Evolutionary conservation across 495 filamentous ascomycete genomes (phyloP).

Genomic region (Chlorociboria aeruginascens): DNA sequence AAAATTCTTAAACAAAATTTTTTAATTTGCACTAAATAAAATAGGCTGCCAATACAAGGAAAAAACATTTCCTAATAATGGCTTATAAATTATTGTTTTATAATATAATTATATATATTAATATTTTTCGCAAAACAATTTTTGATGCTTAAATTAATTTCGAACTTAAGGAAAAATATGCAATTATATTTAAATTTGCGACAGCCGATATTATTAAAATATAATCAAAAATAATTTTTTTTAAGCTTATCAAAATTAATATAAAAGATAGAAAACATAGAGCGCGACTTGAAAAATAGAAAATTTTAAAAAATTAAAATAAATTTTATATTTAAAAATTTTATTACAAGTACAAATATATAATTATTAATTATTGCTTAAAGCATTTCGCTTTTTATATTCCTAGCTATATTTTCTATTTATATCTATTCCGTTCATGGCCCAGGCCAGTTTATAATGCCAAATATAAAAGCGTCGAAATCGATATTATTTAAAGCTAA

Average conservation of each 20-base stretch:
- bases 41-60: no score
- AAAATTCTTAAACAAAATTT: no score
- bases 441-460: slow-evolving; percentile 6
- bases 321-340: slow-evolving; percentile 1
- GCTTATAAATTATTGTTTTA: no score
- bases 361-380: slow-evolving; percentile 4
- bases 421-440: slow-evolving; percentile 1
- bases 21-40: no score
- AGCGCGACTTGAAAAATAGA: slow-evolving; percentile 3
- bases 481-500: slow-evolving; percentile 1
- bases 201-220: slow-evolving; percentile 5
- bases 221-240: no score
- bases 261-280: neutral
- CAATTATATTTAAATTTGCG: slow-evolving; percentile 14
- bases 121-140: no score
- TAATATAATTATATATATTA: no score
- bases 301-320: slow-evolving; percentile 6
- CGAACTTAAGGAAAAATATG: slow-evolving; percentile 13
- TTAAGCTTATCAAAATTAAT: neutral
- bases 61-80: no score
- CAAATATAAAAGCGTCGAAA: slow-evolving; percentile 5
- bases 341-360: neutral
- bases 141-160: no score
- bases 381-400: slow-evolving; percentile 1
- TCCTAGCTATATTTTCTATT: slow-evolving; percentile 5